Evolutionary conservation across 2,329 filamentous ascomycete genomes (phyloP).

Genomic region (Trichoderma hamatum): DNA sequence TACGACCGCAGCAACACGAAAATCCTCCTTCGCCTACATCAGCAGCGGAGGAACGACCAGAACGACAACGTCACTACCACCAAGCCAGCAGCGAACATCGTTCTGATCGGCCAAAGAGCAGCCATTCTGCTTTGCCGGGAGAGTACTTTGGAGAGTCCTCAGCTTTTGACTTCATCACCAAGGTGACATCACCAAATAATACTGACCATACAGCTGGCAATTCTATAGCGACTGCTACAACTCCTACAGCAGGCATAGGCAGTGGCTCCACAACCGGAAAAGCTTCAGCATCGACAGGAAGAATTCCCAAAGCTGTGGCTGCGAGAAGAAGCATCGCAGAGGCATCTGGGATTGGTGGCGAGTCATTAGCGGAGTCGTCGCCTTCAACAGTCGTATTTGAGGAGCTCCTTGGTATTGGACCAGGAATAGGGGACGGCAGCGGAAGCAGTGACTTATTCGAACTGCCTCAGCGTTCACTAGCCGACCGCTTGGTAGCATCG

Average conservation of each 20-base stretch:
- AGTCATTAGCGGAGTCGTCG: constrained; percentile 13
- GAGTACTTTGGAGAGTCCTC: constrained; percentile 23
- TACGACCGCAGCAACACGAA: background rate
- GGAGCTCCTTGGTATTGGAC: constrained; percentile 15
- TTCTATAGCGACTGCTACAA: background rate
- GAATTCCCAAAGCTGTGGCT: background rate
- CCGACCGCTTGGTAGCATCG: constrained; percentile 9
- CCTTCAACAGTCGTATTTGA: constrained; percentile 20
- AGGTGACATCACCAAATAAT: constrained; percentile 17
- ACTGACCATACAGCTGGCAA: background rate
- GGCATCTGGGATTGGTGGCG: background rate
- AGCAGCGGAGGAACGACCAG: background rate
- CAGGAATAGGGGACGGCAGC: constrained; percentile 9
- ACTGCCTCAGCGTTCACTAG: constrained; percentile 15
- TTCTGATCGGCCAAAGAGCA: constrained; percentile 5
- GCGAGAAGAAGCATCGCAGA: constrained; percentile 8
- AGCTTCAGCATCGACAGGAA: constrained; percentile 1
- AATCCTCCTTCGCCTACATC: constrained; percentile 1
- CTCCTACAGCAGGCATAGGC: background rate
- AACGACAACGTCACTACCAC: background rate
- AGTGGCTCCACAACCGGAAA: background rate
- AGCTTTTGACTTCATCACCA: constrained; percentile 17
- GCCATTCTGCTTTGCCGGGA: constrained; percentile 15
- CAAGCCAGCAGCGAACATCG: background rate
- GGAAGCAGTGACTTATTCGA: constrained; percentile 20